Evolutionary conservation across 768 basidiomycete species (phyloP).

Genomic region (Boletus pseudo-olivaceus): DNA sequence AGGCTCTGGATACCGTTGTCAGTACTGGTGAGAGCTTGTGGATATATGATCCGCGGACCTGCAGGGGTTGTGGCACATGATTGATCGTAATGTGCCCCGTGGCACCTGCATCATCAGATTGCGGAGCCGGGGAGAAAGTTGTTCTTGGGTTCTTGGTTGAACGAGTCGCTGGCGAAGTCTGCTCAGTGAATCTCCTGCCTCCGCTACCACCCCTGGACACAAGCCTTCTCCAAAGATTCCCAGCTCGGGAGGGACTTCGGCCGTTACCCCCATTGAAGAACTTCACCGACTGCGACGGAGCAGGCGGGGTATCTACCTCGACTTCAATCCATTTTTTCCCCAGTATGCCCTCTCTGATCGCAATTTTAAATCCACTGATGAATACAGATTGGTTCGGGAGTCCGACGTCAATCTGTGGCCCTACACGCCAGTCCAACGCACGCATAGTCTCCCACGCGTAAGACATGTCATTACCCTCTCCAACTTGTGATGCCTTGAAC

Average conservation of each 20-base stretch:
- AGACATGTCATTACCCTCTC: background rate
- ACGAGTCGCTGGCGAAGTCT: background rate
- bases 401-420: slow-evolving; percentile 2
- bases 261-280: background rate
- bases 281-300: background rate
- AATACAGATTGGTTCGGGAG: slow-evolving; percentile 26
- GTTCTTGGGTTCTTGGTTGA: background rate
- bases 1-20: background rate
- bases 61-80: slow-evolving; percentile 1
- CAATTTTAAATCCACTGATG: slow-evolving; percentile 25
- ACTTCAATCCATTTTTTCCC: slow-evolving; percentile 1
- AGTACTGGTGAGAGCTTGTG: background rate
- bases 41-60: background rate
- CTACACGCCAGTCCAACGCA: slow-evolving; percentile 8
- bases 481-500: slow-evolving; percentile 8
- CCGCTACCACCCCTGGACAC: background rate
- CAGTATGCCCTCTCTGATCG: background rate
- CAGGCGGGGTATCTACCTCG: background rate
- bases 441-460: slow-evolving; percentile 13
- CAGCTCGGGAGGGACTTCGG: background rate
- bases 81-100: background rate
- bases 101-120: background rate
- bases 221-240: slow-evolving; percentile 3
- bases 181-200: background rate
- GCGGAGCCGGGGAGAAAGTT: background rate